A percentile compares a stretch with the other conserved stretches of the same genome.
These are phyloP conservation scores for Suillus variegatus DNA, from an alignment of 768 basidiomycete species.

Conservation along the genomic window DNA sequence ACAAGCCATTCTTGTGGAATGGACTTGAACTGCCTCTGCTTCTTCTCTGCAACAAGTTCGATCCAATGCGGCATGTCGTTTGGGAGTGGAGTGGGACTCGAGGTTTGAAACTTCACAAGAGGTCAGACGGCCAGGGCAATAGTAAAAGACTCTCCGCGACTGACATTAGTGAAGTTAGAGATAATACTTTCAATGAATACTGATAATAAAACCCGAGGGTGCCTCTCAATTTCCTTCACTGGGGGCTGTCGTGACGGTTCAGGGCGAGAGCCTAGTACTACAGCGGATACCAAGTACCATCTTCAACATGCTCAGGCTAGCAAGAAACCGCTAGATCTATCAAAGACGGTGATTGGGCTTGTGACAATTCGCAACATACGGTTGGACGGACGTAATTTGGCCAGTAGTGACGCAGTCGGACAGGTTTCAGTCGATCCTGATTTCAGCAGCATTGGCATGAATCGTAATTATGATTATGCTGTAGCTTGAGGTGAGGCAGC, in stretches of 20 bases:
- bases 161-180: not conserved
- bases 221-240: not conserved
- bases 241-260: not conserved
- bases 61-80: conserved; percentile 42
- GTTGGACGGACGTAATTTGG: not conserved
- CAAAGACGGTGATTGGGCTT: not conserved
- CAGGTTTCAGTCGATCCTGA: not conserved
- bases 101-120: not conserved
- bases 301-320: not conserved
- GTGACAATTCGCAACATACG: not conserved
- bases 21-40: conserved; percentile 46
- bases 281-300: not conserved
- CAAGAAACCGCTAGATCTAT: not conserved
- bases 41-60: conserved; percentile 55
- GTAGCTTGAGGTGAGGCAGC: not conserved
- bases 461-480: not conserved
- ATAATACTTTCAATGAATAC: not conserved
- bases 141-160: not conserved
- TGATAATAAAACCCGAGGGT: not conserved
- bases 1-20: conserved; percentile 71
- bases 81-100: not conserved
- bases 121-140: not conserved
- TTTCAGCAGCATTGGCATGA: not conserved
- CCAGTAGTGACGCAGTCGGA: not conserved
- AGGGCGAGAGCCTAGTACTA: not conserved